Conservation (phyloP, 805 yeast species). For the Wickerhamiella azyma region DNA sequence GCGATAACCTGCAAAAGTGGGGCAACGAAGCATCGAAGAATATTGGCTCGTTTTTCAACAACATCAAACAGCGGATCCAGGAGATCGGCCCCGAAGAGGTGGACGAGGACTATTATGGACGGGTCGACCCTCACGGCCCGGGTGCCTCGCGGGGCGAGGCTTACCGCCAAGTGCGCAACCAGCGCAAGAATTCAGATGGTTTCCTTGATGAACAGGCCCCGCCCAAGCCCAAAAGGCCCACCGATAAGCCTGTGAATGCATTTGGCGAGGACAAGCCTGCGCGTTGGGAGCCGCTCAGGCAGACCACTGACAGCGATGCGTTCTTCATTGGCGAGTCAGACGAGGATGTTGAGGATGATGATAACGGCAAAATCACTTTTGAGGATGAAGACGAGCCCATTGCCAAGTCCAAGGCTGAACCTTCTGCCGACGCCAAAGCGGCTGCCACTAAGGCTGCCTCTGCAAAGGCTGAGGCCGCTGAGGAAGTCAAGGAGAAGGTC, state of each 20-base stretch:
- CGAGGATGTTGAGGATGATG: slow-evolving; percentile 14
- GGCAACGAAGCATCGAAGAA: slow-evolving; percentile 16
- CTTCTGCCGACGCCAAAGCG: background rate
- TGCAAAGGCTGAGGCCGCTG: background rate
- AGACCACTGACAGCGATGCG: slow-evolving; percentile 13
- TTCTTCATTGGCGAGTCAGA: slow-evolving; percentile 23
- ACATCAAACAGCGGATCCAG: slow-evolving; percentile 14
- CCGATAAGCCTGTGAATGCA: slow-evolving; percentile 15
- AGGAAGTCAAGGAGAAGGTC: background rate
- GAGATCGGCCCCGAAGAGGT: slow-evolving; percentile 16
- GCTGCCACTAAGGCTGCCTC: background rate
- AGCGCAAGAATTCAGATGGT: background rate
- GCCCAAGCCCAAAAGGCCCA: slow-evolving; percentile 11
- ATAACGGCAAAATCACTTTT: slow-evolving; percentile 4
- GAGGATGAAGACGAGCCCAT: slow-evolving; percentile 1
- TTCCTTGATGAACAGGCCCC: slow-evolving; percentile 5
- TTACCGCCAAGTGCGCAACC: slow-evolving; percentile 11
- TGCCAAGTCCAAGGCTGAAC: background rate
- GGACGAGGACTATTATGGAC: slow-evolving; percentile 17
- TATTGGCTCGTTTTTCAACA: slow-evolving; percentile 16
- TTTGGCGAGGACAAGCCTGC: slow-evolving; percentile 17
- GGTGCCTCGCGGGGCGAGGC: slow-evolving; percentile 7
- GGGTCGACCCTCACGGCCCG: slow-evolving; percentile 6
- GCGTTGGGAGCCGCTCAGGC: slow-evolving; percentile 16
- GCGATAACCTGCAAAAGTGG: slow-evolving; percentile 15